Evolutionary conservation across 179 eudicot species (phyloP).

Genomic region (Corrigiola litoralis): DNA sequence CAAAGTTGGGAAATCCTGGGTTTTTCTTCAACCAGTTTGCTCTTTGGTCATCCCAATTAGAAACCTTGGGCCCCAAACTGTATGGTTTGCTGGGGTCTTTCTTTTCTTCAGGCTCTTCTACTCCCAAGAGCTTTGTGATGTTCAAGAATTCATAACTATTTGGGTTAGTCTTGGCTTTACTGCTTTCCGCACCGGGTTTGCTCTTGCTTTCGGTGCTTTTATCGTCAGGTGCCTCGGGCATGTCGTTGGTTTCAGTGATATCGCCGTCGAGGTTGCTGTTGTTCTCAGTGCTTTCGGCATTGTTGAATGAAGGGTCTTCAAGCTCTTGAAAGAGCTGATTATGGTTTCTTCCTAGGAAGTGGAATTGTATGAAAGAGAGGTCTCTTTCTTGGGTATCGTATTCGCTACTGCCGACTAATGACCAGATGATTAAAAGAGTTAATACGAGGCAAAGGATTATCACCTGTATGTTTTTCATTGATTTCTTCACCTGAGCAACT

Average conservation of each 20-base stretch:
- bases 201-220: too few species aligned
- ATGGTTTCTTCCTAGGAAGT: background rate
- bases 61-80: slow-evolving; percentile 23
- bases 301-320: background rate
- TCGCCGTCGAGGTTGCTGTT: background rate
- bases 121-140: slow-evolving; percentile 6
- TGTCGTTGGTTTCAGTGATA: too few species aligned
- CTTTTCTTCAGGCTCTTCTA: slow-evolving; percentile 1
- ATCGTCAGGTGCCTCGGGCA: too few species aligned
- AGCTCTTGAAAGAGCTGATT: background rate
- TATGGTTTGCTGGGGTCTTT: slow-evolving; percentile 3
- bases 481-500: background rate
- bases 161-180: too few species aligned
- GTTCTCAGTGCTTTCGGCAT: too few species aligned
- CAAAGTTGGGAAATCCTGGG: slow-evolving; percentile 7
- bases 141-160: slow-evolving; percentile 8
- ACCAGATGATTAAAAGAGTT: background rate
- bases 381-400: too few species aligned
- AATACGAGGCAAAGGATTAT: background rate
- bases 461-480: background rate
- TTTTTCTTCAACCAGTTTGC: slow-evolving; percentile 13
- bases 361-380: background rate
- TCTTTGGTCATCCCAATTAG: slow-evolving; percentile 17
- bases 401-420: background rate
- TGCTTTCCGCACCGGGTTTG: too few species aligned